These are phyloP conservation scores for Yamadazyma ubonensis DNA, from an alignment of 805 yeast genomes.

Conservation along the genomic window DNA sequence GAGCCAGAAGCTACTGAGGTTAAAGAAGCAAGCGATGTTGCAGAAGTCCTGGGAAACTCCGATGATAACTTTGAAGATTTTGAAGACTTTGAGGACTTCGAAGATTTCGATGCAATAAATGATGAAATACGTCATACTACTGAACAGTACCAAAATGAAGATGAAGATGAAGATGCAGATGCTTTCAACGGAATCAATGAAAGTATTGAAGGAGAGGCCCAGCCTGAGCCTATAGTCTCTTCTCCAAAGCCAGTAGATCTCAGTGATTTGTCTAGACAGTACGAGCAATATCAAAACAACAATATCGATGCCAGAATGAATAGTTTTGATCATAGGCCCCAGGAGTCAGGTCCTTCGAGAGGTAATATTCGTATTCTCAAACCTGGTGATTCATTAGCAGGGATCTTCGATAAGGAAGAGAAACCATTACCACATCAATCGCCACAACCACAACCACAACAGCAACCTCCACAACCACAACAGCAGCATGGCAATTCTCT, in stretches of 20 bases:
- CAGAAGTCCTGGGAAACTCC: not conserved
- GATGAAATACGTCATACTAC: slow-evolving; percentile 12
- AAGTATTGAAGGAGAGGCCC: too few species aligned
- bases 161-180: not conserved
- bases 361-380: slow-evolving; percentile 26
- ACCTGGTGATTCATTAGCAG: slow-evolving; percentile 27
- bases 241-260: too few species aligned
- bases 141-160: slow-evolving; percentile 7
- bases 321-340: too few species aligned
- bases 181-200: not conserved
- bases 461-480: too few species aligned
- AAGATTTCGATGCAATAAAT: slow-evolving; percentile 30
- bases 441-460: too few species aligned
- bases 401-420: slow-evolving; percentile 4
- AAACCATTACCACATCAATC: too few species aligned
- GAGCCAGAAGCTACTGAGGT: too few species aligned
- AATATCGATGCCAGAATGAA: not conserved
- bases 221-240: too few species aligned
- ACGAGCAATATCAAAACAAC: slow-evolving; percentile 6
- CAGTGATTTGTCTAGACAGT: not conserved
- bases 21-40: too few species aligned
- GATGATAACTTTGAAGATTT: slow-evolving; percentile 26
- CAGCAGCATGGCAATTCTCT: slow-evolving; percentile 16
- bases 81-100: slow-evolving; percentile 34
- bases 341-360: slow-evolving; percentile 13